Conservation (phyloP, 371 early-diverging fungal species). For the Mucor sp. region DNA sequence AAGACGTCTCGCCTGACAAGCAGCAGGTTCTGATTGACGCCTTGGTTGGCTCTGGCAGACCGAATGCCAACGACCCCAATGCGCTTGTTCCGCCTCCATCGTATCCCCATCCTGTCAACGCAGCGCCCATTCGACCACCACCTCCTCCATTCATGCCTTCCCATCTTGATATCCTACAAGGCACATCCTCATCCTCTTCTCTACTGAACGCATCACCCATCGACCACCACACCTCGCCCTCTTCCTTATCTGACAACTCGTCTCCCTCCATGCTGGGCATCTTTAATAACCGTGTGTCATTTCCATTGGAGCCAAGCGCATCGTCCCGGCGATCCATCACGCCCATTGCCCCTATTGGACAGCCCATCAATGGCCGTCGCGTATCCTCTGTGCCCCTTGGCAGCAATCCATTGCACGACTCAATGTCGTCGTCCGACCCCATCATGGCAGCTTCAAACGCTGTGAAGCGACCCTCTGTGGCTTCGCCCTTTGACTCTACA, state of each 20-base stretch:
- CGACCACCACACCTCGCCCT: conserved; percentile 9
- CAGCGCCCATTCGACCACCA: not conserved
- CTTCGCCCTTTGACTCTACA: conserved; percentile 8
- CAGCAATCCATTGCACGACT: not conserved
- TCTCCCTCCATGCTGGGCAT: conserved; percentile 11
- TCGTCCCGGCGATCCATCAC: conserved; percentile 20
- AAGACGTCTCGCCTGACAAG: conserved; percentile 10
- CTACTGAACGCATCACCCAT: conserved; percentile 4
- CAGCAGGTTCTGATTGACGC: conserved; percentile 28
- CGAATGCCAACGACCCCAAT: not conserved
- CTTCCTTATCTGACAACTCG: conserved; percentile 4
- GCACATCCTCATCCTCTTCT: not conserved
- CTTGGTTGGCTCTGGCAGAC: conserved; percentile 17
- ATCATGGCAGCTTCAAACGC: not conserved
- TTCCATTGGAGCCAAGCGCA: conserved; percentile 4
- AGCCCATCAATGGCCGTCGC: conserved; percentile 21
- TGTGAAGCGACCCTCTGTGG: conserved; percentile 7
- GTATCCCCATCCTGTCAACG: not conserved
- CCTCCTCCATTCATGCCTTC: conserved; percentile 15
- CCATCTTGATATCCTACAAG: conserved; percentile 17
- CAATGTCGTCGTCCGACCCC: not conserved
- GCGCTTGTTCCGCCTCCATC: not conserved
- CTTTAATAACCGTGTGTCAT: conserved; percentile 15
- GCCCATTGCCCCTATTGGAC: conserved; percentile 45
- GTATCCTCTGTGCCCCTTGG: conserved; percentile 9